Base-by-base conservation (phyloP, 805 yeast species). In the Grigorovia yakushimaensis region DNA sequence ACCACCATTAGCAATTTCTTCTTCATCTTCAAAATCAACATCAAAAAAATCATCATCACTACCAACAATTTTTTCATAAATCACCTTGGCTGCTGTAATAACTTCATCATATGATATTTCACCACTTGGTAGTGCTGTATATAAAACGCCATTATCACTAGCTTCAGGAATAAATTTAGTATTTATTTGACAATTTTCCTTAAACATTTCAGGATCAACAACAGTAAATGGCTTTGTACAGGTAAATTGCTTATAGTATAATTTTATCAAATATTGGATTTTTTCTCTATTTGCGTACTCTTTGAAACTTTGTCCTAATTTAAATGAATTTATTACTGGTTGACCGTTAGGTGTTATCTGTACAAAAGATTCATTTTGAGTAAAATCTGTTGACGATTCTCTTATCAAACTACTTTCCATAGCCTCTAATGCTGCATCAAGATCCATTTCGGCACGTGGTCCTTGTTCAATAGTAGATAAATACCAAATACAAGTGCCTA, bases 31-130 rank as follows among this genome's bases (percentile, higher is more conserved):
- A 61, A 91, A 91, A 66, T 91, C 98, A 39, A 91, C 86, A 64
- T 88, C 96, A 61, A 91, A 91, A 69, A 93, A 93, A 66, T 91
- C 98, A 57, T 91, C 97, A 61, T 85, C 93, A 1, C 95, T 78
- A 9, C 98, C 98, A 10, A 93, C 94, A 51, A 91, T 81, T 48
- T 75, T 73, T 51, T 78, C 81, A 63, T 87, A 91, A 39, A 91
- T 62, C 19, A 77, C 69, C 60, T 80, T 84, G 6, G 89, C 88
- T 51, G 88, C 93, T 2, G 89, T 80, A 18, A 91, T 78, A 4
- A 86, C 77, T 27, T 96, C 98, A 62, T 91, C 97, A 64, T 88
- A 91, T 37, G 95, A 83, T 27, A 93, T 75, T 60, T 91, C 98
- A 7, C 84, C 72, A 1, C 89, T 81, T 21, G 95, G 94, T 79